Conservation (phyloP, 1,284 basidiomycete species). For the Pseudozyma pruni region DNA sequence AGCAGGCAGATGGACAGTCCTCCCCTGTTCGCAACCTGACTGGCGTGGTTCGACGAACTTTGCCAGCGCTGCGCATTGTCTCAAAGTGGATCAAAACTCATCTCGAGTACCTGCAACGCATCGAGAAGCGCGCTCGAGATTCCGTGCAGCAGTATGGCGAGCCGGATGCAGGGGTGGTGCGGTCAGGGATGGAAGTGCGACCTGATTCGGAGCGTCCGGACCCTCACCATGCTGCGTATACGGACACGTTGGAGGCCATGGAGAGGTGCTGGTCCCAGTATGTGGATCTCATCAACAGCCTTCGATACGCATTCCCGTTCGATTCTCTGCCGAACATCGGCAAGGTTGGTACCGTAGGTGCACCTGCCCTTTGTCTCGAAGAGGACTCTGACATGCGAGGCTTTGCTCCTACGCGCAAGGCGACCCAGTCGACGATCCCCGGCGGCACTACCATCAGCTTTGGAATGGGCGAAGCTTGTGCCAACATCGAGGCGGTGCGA, state of each 20-base stretch:
- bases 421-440: conserved; percentile 59
- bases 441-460: conserved; percentile 39
- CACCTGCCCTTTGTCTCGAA: conserved; percentile 75
- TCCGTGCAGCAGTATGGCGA: conserved; percentile 34
- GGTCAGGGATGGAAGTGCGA: conserved; percentile 28
- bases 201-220: conserved; percentile 26
- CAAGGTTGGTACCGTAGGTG: conserved; percentile 64
- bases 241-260: conserved; percentile 57
- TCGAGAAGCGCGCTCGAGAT: conserved; percentile 44
- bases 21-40: conserved; percentile 78
- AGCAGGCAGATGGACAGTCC: conserved; percentile 1
- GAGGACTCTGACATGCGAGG: conserved; percentile 91
- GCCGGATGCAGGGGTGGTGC: conserved; percentile 20
- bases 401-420: conserved; percentile 81
- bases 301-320: conserved; percentile 78
- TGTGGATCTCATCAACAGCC: conserved; percentile 75
- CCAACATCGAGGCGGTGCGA: conserved; percentile 30
- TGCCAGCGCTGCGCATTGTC: conserved; percentile 86
- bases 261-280: conserved; percentile 78
- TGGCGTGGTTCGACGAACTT: conserved; percentile 82
- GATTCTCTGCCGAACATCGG: conserved; percentile 73
- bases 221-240: conserved; percentile 59
- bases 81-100: conserved; percentile 90
- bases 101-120: conserved; percentile 74
- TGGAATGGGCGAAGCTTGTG: conserved; percentile 50